Base-by-base conservation (phyloP, 257 asterid genomes). In the Orobanche coerulescens region DNA sequence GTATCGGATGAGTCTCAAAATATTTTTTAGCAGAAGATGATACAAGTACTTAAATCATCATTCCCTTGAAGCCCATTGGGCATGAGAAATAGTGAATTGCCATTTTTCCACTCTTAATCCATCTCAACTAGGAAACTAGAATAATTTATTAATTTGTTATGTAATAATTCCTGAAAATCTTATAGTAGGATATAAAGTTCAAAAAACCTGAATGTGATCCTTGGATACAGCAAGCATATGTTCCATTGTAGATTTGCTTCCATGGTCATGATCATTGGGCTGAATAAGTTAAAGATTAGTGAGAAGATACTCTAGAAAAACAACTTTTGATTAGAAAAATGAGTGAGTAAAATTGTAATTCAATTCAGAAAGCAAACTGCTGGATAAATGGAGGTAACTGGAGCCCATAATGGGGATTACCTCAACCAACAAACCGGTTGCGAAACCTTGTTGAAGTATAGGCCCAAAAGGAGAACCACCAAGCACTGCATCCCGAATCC, bases 131-230 rank as follows among this genome's bases (percentile, higher is more conserved):
- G n/a, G n/a, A n/a, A n/a, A n/a, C n/a, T n/a, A n/a, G n/a, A n/a
- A n/a, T n/a, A n/a, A n/a, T n/a, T n/a, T n/a, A n/a, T n/a, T n/a
- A n/a, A n/a, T n/a, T n/a, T n/a, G n/a, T n/a, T n/a, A n/a, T n/a
- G n/a, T n/a, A n/a, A n/a, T n/a, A n/a, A n/a, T n/a, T n/a, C n/a
- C n/a, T n/a, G n/a, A n/a, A n/a, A n/a, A n/a, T n/a, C n/a, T n/a
- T n/a, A n/a, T n/a, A n/a, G n/a, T n/a, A n/a, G n/a, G n/a, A n/a
- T n/a, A n/a, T n/a, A n/a, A n/a, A n/a, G n/a, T n/a, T n/a, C n/a
- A n/a, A n/a, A n/a, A n/a, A n/a, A 91, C 98, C 96, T 84, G 95
- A 69, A 91, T 91, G 74, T 85, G 94, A 82, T 91, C 98, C 83
- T 79, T 85, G 14, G 81, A 76, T 48, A 82, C 79, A 57, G 84